Evolutionary conservation across 306 rosid species (phyloP), one percentile per base, ranked within the genome.

Genomic region (Arachis hypogaea): DNA sequence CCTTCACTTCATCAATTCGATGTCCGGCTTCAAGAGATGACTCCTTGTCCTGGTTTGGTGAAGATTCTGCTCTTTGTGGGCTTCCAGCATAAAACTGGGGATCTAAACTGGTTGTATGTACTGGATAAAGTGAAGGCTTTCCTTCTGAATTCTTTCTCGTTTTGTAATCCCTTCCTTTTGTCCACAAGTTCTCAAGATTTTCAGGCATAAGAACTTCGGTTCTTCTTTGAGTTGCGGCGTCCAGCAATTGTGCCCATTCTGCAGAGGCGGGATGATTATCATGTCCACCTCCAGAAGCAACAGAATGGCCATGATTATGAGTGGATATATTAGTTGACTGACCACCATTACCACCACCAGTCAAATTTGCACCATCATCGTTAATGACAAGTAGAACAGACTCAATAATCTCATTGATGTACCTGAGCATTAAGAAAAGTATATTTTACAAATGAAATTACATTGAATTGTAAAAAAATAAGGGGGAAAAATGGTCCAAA

Each of bases 141-240:
- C 78, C 88, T 81, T 82, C 87, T 11, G 67, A 82, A 59, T 79
- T 62, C 69, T 74, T 89, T 76, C 87, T 92, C 63, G 16, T 85
- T 64, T 81, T 86, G 76, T 95, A 95, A 59, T 95, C 85, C 78
- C 96, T 92, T 82, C 99, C 99, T 83, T 88, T 88, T 63, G 99
- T 80, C 99, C 99, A 95, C 99, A 95, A 80, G 84, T 95, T 90
- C 77, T 95, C 99, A 22, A 95, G 97, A 87, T 95, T 95, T 83
- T 95, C 98, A 62, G 99, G 98, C 84, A 81, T 79, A 71, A 92
- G 99, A 83, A 92, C 97, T 77, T 90, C 98, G 59, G 99, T 95
- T 85, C 98, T 90, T 80, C 96, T 87, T 83, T 95, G 93, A 68
- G 97, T 90, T 14, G 86, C 97, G 38, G 88, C 97, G 29, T 95